Evolutionary conservation across 2,329 filamentous ascomycete genomes (phyloP).

Genomic region (Cercospora zeina): DNA sequence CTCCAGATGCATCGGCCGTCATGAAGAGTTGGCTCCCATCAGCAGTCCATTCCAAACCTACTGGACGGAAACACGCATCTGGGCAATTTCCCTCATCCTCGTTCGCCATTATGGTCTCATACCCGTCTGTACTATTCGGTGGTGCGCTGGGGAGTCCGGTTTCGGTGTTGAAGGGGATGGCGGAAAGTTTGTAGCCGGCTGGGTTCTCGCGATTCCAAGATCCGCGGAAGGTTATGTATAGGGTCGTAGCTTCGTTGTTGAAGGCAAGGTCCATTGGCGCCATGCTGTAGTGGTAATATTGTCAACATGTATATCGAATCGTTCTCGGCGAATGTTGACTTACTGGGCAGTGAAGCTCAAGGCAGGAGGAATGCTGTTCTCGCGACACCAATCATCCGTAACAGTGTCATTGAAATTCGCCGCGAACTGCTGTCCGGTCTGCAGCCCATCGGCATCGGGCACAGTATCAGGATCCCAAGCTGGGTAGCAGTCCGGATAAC

Average conservation of each 20-base stretch:
- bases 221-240: constrained; percentile 71
- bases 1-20: constrained; percentile 63
- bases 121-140: constrained; percentile 47
- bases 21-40: constrained; percentile 59
- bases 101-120: constrained; percentile 59
- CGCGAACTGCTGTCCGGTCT: constrained; percentile 54
- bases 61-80: constrained; percentile 61
- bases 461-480: constrained; percentile 60
- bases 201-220: constrained; percentile 59
- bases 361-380: constrained; percentile 44
- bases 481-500: constrained; percentile 69
- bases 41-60: constrained; percentile 55
- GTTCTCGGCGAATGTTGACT: not conserved
- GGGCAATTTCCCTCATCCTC: constrained; percentile 56
- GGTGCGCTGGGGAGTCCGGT: constrained; percentile 50
- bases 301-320: not conserved
- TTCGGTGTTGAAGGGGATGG: constrained; percentile 47
- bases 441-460: constrained; percentile 48
- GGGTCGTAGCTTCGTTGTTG: constrained; percentile 56
- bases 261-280: constrained; percentile 73
- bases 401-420: constrained; percentile 51
- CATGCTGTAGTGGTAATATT: constrained; percentile 40
- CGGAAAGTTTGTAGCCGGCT: constrained; percentile 54
- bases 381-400: constrained; percentile 40
- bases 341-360: constrained; percentile 63